These are phyloP conservation scores for Colletotrichum salicis DNA, from an alignment of 2,329 filamentous ascomycete genomes.

Conservation along the genomic window DNA sequence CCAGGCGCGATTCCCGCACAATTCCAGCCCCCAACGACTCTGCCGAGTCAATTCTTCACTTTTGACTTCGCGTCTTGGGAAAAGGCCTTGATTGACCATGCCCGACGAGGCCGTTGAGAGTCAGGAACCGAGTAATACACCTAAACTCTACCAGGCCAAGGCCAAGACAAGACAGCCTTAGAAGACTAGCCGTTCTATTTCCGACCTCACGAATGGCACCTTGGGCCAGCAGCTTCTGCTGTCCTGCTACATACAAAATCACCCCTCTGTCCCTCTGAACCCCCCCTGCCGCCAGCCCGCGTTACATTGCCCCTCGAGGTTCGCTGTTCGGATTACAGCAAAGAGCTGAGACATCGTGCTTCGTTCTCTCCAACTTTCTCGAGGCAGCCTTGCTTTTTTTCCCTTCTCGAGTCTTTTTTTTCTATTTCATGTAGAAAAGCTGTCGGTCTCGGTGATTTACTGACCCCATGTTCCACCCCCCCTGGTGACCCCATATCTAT, in stretches of 20 bases:
- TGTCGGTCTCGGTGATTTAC: conserved; percentile 19
- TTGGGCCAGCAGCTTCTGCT: not conserved
- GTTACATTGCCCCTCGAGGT: not conserved
- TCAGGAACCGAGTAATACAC: not conserved
- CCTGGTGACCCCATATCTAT: not conserved
- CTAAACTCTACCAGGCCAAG: not conserved
- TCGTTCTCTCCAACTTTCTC: not conserved
- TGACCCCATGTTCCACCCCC: not conserved
- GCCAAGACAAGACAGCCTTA: not conserved
- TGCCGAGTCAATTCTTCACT: not conserved
- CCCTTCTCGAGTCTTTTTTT: not conserved
- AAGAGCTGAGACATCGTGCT: conserved; percentile 13
- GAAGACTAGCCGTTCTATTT: conserved; percentile 21
- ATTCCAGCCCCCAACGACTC: not conserved
- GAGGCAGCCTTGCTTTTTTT: conserved; percentile 18
- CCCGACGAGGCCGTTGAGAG: not conserved
- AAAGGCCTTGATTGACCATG: not conserved
- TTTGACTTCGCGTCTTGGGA: not conserved
- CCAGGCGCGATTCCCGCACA: not conserved
- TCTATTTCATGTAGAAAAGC: not conserved
- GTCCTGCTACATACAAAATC: not conserved
- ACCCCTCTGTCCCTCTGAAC: not conserved
- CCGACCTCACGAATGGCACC: conserved; percentile 19
- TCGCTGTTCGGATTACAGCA: not conserved
- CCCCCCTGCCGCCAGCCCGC: conserved; percentile 8